Base-by-base conservation (phyloP, 345 rosid species). In the Garcia nutans region DNA sequence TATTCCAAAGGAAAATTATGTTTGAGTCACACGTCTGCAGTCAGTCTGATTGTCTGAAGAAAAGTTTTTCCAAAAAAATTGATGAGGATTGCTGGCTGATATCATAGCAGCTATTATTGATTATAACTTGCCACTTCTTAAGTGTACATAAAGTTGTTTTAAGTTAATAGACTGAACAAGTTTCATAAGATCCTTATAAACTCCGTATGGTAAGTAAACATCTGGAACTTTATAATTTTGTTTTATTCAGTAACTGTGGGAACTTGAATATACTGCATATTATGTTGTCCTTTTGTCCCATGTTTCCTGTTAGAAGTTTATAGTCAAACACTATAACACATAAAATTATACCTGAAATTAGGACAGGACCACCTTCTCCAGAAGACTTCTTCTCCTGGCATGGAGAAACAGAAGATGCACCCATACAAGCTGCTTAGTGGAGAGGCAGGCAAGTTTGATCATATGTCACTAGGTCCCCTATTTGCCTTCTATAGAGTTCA, bases 301-400 rank as follows among this genome's bases (percentile, higher is more conserved):
- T 49, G 55, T 37, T 77, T 69, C 24, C 22, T 49, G 49, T 8
- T 31, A 22, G 19, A 75, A 56, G 54, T 70, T 57, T 67, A 42
- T 42, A 17, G 8, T 50, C 60, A 60, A 68, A 70, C 28, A 73
- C 58, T 82, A 10, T 57, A 63, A 74, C 28, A 16, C 45, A 57
- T 74, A 22, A 59, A 59, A 52, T 58, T 63, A 9, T 61, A 41
- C 76, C 28, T 82, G 65, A 72, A 74, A 82, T 80, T 77, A 80
- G 81, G 80, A 74, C 88, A 88, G 90, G 76, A 82, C 70, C 83
- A 73, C 76, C 74, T 77, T 70, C 78, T 86, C 75, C 77, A 54
- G 13, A 75, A 78, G 74, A 60, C 76, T 78, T 65, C 80, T 75
- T 80, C 74, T 74, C 49, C 74, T 56, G 74, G 63, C 63, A 31